A percentile compares a stretch with the other conserved stretches of the same genome.
Evolutionary conservation across 257 asterid species (phyloP).

Genomic region (Pogostemon cablin): DNA sequence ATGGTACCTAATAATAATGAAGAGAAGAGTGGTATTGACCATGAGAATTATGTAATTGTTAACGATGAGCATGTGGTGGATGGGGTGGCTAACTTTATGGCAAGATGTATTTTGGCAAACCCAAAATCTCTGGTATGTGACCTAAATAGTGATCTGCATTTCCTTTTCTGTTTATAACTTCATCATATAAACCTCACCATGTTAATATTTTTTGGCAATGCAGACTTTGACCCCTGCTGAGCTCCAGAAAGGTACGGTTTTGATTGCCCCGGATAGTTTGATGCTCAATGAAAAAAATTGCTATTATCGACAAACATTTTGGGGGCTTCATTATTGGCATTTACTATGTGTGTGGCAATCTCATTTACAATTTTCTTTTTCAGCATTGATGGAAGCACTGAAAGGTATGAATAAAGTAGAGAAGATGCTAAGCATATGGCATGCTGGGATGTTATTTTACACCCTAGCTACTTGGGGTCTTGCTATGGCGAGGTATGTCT

Average conservation of each 20-base stretch:
- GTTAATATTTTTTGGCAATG: slow-evolving; percentile 35
- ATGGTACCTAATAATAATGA: slow-evolving; percentile 55
- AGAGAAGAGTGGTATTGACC: slow-evolving; percentile 77
- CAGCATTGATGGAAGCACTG: slow-evolving; percentile 75
- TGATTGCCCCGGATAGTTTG: neutral
- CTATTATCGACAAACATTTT: neutral
- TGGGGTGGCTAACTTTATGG: slow-evolving; percentile 91
- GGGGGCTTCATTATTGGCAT: neutral
- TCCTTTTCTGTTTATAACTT: neutral
- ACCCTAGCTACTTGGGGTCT: slow-evolving; percentile 92
- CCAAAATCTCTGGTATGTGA: slow-evolving; percentile 66
- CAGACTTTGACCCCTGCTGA: slow-evolving; percentile 77
- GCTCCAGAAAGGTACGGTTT: slow-evolving; percentile 69
- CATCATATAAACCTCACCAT: slow-evolving; percentile 27
- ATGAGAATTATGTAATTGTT: slow-evolving; percentile 73
- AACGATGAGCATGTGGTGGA: slow-evolving; percentile 84
- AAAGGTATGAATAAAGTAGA: slow-evolving; percentile 78
- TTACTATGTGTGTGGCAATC: neutral
- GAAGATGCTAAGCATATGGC: slow-evolving; percentile 76
- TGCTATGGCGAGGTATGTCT: slow-evolving; percentile 75
- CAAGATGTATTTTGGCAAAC: slow-evolving; percentile 78
- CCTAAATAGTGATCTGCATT: neutral
- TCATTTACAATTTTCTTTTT: slow-evolving; percentile 30
- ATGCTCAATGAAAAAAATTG: neutral
- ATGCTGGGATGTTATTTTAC: slow-evolving; percentile 77